phyloP scores from a whole-genome alignment of 208 protist species.

The Entamoeba invadens region DNA sequence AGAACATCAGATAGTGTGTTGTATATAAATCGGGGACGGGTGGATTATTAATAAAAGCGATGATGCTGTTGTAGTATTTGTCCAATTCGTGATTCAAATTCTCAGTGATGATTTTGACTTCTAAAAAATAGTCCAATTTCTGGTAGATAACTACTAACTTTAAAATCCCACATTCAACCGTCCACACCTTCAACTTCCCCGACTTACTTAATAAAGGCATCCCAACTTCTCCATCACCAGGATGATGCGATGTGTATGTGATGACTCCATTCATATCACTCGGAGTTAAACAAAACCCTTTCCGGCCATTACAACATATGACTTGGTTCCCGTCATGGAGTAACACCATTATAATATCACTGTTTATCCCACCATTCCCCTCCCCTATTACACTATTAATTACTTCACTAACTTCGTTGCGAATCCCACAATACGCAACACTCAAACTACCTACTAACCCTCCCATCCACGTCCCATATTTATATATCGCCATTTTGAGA shows the following conservation, averaged over 20 bases:
- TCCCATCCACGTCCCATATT: background rate
- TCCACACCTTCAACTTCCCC: background rate
- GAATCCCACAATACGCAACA: background rate
- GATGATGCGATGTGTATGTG: background rate
- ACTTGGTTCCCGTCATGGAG: background rate
- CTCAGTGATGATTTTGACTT: background rate
- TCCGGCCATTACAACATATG: background rate
- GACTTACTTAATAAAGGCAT: background rate
- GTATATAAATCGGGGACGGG: background rate
- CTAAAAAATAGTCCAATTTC: background rate
- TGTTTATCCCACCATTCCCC: background rate
- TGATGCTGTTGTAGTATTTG: background rate
- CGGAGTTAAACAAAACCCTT: background rate
- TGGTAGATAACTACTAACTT: background rate
- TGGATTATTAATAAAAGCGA: background rate
- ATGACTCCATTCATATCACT: background rate
- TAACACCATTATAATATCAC: background rate
- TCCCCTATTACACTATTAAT: background rate
- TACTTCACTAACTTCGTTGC: background rate
- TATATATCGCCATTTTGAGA: background rate
- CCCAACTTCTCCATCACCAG: background rate
- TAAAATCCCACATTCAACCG: background rate
- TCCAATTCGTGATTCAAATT: background rate
- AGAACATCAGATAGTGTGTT: background rate
- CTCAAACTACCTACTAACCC: background rate